A percentile compares a stretch with the other conserved stretches of the same genome.
These are phyloP conservation scores for Bertia moriformis DNA, from an alignment of 2,329 filamentous ascomycete species.

Conservation along the genomic window DNA sequence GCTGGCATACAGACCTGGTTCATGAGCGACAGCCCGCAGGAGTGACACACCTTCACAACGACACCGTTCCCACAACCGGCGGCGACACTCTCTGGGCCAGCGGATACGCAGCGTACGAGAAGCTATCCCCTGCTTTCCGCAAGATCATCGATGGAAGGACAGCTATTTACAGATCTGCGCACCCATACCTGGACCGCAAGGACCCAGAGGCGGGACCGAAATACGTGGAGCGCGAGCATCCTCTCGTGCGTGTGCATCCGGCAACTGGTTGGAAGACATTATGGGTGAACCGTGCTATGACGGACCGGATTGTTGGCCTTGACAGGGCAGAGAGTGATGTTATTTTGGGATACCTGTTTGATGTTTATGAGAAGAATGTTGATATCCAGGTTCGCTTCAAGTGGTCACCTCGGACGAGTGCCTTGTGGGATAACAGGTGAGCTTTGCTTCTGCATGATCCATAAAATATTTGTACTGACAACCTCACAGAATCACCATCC, in stretches of 20 bases:
- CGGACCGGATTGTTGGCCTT: slow-evolving; percentile 35
- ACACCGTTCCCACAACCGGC: slow-evolving; percentile 47
- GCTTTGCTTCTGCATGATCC: too few species aligned
- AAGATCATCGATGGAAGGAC: slow-evolving; percentile 53
- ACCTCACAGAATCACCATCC: slow-evolving; percentile 47
- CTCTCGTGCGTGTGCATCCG: slow-evolving; percentile 56
- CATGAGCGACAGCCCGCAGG: slow-evolving; percentile 59
- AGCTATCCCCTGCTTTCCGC: slow-evolving; percentile 56
- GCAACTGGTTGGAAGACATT: slow-evolving; percentile 59
- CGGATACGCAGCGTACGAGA: slow-evolving; percentile 60
- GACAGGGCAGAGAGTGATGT: slow-evolving; percentile 41
- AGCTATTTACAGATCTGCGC: slow-evolving; percentile 51
- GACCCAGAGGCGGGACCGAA: slow-evolving; percentile 46
- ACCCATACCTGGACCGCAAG: slow-evolving; percentile 52
- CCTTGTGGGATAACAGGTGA: slow-evolving; percentile 57
- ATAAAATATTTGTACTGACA: neutral
- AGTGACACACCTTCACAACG: slow-evolving; percentile 57
- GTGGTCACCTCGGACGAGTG: slow-evolving; percentile 45
- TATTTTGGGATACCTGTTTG: slow-evolving; percentile 37
- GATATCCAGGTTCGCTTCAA: slow-evolving; percentile 45
- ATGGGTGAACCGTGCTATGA: slow-evolving; percentile 41
- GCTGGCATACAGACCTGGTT: slow-evolving; percentile 60
- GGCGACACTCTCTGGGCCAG: slow-evolving; percentile 63
- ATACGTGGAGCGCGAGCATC: slow-evolving; percentile 52
- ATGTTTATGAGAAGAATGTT: slow-evolving; percentile 39